Percentiles rank a stretch among this genome's conserved stretches.
Conservation (phyloP, 2,329 filamentous ascomycete species). For the Colletotrichum tofieldiae region DNA sequence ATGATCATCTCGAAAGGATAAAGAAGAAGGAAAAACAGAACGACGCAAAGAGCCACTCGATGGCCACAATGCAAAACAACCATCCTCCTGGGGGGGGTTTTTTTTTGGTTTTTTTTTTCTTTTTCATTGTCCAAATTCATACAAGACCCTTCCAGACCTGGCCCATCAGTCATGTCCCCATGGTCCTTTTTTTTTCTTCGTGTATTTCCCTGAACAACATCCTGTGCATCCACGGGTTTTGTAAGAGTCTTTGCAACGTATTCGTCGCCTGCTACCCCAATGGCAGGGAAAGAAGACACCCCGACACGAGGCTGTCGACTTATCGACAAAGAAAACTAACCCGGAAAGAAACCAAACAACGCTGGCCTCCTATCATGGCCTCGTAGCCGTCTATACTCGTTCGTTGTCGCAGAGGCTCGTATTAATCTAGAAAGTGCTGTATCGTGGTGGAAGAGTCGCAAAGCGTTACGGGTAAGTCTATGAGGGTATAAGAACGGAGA, state of each 20-base stretch:
- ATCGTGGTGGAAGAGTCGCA: constrained; percentile 31
- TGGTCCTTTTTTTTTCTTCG: neutral
- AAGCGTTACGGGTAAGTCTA: constrained; percentile 43
- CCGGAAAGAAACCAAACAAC: constrained; percentile 18
- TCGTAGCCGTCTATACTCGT: constrained; percentile 16
- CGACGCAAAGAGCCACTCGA: neutral
- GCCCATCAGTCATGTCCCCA: constrained; percentile 4
- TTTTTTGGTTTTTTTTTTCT: constrained; percentile 16
- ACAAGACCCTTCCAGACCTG: constrained; percentile 11
- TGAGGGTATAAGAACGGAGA: constrained; percentile 44
- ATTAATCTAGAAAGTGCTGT: constrained; percentile 36
- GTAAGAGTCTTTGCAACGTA: neutral
- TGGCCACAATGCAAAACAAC: constrained; percentile 1
- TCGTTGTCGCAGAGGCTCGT: constrained; percentile 15
- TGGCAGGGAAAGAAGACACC: constrained; percentile 6
- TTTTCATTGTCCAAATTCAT: constrained; percentile 34
- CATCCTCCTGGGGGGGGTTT: too few species aligned
- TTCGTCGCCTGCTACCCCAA: neutral
- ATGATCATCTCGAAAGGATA: neutral
- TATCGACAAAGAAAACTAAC: constrained; percentile 23
- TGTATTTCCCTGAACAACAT: constrained; percentile 7
- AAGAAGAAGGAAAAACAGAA: neutral
- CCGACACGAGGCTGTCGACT: constrained; percentile 5
- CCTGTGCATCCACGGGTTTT: neutral
- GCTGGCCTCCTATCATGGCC: constrained; percentile 12